phyloP scores from a whole-genome alignment of 495 filamentous ascomycete species.

The Bathelium albidoporum region DNA sequence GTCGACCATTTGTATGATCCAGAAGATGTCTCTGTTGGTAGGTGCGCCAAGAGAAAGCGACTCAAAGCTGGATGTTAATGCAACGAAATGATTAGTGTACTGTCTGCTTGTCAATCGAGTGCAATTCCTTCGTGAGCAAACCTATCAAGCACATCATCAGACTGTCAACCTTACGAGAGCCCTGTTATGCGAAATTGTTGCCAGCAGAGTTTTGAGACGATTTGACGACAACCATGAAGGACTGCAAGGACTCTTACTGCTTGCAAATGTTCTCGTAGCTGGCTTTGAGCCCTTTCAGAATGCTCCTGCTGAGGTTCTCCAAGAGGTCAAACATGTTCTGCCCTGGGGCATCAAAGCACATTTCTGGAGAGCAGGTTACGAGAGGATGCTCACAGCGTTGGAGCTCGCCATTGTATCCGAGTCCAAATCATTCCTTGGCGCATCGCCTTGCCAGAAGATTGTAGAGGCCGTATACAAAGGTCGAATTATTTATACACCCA shows the following conservation, averaged over 20 bases:
- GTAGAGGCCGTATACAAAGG: conserved; percentile 61
- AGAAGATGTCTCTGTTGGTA: conserved; percentile 56
- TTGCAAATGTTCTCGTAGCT: conserved; percentile 61
- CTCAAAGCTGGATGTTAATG: neutral
- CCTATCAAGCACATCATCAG: conserved; percentile 54
- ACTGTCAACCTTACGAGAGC: conserved; percentile 59
- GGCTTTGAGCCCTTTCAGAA: conserved; percentile 64
- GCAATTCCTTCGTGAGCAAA: conserved; percentile 58
- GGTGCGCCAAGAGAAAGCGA: conserved; percentile 7
- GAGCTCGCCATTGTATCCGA: conserved; percentile 63
- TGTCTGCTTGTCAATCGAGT: conserved; percentile 62
- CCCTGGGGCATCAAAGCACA: conserved; percentile 36
- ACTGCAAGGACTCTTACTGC: conserved; percentile 48
- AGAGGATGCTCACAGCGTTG: conserved; percentile 54
- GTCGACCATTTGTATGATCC: conserved; percentile 60
- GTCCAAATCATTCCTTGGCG: conserved; percentile 55
- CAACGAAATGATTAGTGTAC: conserved; percentile 38
- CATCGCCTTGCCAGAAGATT: conserved; percentile 58
- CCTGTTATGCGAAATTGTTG: conserved; percentile 57
- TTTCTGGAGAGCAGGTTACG: conserved; percentile 34
- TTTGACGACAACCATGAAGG: conserved; percentile 59
- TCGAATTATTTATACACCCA: conserved; percentile 58
- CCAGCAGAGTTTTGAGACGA: conserved; percentile 52
- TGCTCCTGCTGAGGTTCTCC: conserved; percentile 47
- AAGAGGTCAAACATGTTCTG: conserved; percentile 37